These are phyloP conservation scores for Zygotorulaspora danielsina DNA, from an alignment of 805 yeast genomes.

Conservation along the genomic window DNA sequence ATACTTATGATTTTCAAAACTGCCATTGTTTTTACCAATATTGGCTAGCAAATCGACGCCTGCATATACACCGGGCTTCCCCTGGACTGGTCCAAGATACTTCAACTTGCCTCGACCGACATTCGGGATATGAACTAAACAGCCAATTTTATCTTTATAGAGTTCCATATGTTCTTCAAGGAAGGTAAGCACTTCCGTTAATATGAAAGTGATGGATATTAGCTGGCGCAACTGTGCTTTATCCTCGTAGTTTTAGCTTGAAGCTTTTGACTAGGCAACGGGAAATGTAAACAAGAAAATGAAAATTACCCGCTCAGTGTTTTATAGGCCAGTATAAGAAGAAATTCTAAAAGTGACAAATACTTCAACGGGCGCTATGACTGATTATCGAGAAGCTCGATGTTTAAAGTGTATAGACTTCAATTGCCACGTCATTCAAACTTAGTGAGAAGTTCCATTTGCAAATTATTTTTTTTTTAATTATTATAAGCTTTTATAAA, in stretches of 20 bases:
- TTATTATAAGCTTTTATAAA: too few species aligned
- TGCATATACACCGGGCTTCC: constrained; percentile 72
- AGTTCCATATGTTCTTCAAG: constrained; percentile 13
- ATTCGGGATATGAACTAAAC: constrained; percentile 53
- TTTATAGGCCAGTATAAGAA: too few species aligned
- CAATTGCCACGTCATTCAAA: too few species aligned
- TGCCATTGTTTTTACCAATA: constrained; percentile 85
- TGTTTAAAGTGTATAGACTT: too few species aligned
- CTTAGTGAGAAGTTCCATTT: too few species aligned
- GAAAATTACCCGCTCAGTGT: not conserved
- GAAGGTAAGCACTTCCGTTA: too few species aligned
- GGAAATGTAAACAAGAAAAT: not conserved
- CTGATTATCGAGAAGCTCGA: too few species aligned
- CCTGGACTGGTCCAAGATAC: constrained; percentile 68
- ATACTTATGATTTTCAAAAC: constrained; percentile 64
- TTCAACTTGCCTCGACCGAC: constrained; percentile 64
- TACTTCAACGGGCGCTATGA: too few species aligned
- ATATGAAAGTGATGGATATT: not conserved
- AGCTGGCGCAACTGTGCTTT: not conserved
- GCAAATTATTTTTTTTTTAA: too few species aligned
- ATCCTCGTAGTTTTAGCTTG: not conserved
- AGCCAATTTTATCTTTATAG: constrained; percentile 30
- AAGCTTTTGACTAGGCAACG: not conserved
- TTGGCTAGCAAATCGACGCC: constrained; percentile 75
- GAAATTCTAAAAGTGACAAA: too few species aligned